phyloP scores from a whole-genome alignment of 108 stramenopile genomes.

The Ochromonas danica region DNA sequence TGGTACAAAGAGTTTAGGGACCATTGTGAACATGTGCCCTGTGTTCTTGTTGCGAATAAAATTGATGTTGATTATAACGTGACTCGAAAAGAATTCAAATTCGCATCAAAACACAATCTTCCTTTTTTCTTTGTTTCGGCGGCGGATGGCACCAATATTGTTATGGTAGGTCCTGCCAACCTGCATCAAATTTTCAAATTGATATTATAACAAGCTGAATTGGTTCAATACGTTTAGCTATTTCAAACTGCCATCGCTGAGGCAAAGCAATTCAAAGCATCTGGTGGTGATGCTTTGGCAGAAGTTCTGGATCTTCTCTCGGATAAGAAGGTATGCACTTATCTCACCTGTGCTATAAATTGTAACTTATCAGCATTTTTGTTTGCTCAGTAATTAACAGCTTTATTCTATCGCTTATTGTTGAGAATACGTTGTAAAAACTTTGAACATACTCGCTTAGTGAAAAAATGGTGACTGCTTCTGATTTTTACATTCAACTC shows the following conservation, averaged over 20 bases:
- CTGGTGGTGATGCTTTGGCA: conserved; percentile 29
- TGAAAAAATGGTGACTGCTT: too few relatives aligned
- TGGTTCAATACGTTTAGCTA: too few relatives aligned
- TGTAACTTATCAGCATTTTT: too few relatives aligned
- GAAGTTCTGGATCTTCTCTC: conserved; percentile 26
- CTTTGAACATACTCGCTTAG: too few relatives aligned
- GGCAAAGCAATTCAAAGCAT: conserved; percentile 27
- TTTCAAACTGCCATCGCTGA: conserved; percentile 25
- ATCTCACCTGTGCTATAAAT: too few relatives aligned
- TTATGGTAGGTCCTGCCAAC: conserved; percentile 41
- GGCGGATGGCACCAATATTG: conserved; percentile 81
- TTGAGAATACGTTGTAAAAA: too few relatives aligned
- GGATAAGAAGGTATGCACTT: too few relatives aligned
- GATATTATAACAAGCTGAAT: too few relatives aligned
- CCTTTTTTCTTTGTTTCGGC: conserved; percentile 75
- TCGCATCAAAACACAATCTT: conserved; percentile 66
- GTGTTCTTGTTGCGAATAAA: conserved; percentile 75
- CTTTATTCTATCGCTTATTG: too few relatives aligned
- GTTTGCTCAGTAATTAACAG: too few relatives aligned
- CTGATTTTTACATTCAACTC: too few relatives aligned
- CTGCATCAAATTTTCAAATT: too few relatives aligned
- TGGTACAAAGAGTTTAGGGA: conserved; percentile 66
- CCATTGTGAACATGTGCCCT: conserved; percentile 67
- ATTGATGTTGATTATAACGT: conserved; percentile 72
- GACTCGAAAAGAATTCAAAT: conserved; percentile 75